Conservation (phyloP, 805 yeast genomes). For the Pichia nanzhaoensis region DNA sequence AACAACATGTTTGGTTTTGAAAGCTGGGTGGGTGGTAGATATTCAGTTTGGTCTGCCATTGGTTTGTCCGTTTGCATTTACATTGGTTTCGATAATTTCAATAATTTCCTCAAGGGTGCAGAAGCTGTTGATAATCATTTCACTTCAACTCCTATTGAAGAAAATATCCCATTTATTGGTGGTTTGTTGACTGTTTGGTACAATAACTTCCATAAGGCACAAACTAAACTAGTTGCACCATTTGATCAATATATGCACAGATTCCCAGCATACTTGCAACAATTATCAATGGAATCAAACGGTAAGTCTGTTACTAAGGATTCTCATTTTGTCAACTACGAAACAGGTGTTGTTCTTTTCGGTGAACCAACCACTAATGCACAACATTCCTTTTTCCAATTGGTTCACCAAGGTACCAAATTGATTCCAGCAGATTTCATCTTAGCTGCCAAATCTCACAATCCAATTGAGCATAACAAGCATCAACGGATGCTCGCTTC, state of each 20-base stretch:
- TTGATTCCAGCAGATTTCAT: conserved; percentile 95
- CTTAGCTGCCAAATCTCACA: conserved; percentile 94
- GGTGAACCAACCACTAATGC: conserved; percentile 99
- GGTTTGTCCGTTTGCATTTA: conserved; percentile 93
- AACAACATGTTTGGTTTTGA: conserved; percentile 98
- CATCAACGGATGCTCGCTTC: conserved; percentile 99
- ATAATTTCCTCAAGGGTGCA: conserved; percentile 90
- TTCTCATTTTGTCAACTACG: conserved; percentile 84
- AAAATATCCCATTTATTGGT: conserved; percentile 90
- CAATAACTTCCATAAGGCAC: conserved; percentile 97
- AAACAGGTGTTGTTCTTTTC: conserved; percentile 90
- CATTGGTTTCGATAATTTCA: conserved; percentile 94
- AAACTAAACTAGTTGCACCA: conserved; percentile 97
- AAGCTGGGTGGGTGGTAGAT: conserved; percentile 99
- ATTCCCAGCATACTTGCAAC: conserved; percentile 99
- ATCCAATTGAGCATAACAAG: conserved; percentile 88
- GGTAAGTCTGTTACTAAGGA: conserved; percentile 97
- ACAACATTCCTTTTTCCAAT: conserved; percentile 98
- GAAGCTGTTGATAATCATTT: conserved; percentile 96
- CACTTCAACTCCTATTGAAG: conserved; percentile 71
- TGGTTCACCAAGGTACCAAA: conserved; percentile 98
- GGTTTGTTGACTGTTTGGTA: conserved; percentile 96
- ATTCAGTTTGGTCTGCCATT: conserved; percentile 99
- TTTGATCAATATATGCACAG: conserved; percentile 98
- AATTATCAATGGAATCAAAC: conserved; percentile 97